These are phyloP conservation scores for Russula vinacea DNA, from an alignment of 768 basidiomycete species.

Conservation along the genomic window DNA sequence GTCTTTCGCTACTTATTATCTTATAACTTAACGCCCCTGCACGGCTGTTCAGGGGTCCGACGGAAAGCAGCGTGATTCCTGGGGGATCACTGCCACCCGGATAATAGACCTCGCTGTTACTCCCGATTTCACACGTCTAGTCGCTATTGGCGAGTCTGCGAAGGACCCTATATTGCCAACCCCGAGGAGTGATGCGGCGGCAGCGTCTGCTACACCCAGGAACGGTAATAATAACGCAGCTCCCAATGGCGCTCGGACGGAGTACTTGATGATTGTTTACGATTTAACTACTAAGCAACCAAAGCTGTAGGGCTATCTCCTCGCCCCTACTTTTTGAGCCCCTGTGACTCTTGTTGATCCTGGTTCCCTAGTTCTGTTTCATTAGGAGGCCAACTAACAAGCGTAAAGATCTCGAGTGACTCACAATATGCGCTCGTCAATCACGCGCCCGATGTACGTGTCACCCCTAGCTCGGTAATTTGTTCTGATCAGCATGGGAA, in stretches of 20 bases:
- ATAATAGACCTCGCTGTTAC: constrained; percentile 84
- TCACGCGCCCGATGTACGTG: constrained; percentile 77
- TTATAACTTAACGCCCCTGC: constrained; percentile 20
- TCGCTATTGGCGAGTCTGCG: constrained; percentile 75
- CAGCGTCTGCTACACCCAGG: constrained; percentile 30
- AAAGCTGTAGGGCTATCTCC: constrained; percentile 54
- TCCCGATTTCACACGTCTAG: constrained; percentile 76
- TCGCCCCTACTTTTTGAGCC: constrained; percentile 11
- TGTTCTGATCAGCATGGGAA: constrained; percentile 19
- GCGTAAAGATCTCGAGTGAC: constrained; percentile 81
- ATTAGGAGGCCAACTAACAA: constrained; percentile 79
- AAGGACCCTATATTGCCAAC: constrained; percentile 29
- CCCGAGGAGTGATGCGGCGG: constrained; percentile 31
- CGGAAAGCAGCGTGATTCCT: constrained; percentile 68
- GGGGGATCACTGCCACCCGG: constrained; percentile 70
- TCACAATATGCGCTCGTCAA: constrained; percentile 86
- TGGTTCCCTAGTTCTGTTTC: constrained; percentile 52
- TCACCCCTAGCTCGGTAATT: constrained; percentile 25
- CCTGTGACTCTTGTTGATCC: constrained; percentile 23
- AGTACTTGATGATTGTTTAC: constrained; percentile 73
- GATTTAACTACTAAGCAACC: constrained; percentile 65
- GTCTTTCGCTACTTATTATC: constrained; percentile 11
- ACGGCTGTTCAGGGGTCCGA: constrained; percentile 55
- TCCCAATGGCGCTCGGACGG: constrained; percentile 40
- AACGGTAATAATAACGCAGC: constrained; percentile 33